A percentile compares a stretch with the other conserved stretches of the same genome.
phyloP scores from a whole-genome alignment of 371 early-diverging fungal genomes.

The Mucor piriformis region DNA sequence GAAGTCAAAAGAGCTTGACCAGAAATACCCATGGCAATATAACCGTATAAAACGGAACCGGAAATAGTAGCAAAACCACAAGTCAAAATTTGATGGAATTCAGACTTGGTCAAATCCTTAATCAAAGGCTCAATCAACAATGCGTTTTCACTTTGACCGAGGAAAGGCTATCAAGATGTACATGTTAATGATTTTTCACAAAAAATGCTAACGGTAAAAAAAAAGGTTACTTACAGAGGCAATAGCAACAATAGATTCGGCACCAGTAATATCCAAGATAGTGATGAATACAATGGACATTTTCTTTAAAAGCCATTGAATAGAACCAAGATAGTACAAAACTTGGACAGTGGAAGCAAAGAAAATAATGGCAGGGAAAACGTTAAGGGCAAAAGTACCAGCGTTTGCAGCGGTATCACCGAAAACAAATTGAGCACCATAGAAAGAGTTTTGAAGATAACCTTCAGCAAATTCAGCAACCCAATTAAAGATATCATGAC shows the following conservation, averaged over 20 bases:
- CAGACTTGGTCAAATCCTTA: constrained; percentile 78
- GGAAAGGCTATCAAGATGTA: constrained; percentile 50
- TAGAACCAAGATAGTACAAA: constrained; percentile 78
- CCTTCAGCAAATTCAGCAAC: constrained; percentile 59
- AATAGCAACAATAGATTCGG: constrained; percentile 83
- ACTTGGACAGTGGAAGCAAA: constrained; percentile 83
- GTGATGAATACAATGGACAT: constrained; percentile 68
- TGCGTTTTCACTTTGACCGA: constrained; percentile 83
- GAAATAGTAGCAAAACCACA: constrained; percentile 87
- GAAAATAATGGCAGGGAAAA: constrained; percentile 83
- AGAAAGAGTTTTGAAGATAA: constrained; percentile 64
- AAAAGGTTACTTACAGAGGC: constrained; percentile 54
- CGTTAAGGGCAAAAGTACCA: constrained; percentile 60
- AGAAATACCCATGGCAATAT: constrained; percentile 64
- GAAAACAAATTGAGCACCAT: constrained; percentile 72
- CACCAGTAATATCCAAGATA: constrained; percentile 78
- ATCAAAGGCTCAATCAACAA: constrained; percentile 79
- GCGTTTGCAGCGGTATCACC: constrained; percentile 46
- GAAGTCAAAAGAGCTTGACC: constrained; percentile 70
- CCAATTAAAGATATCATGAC: constrained; percentile 74
- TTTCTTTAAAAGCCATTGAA: constrained; percentile 78
- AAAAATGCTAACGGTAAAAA: background rate
- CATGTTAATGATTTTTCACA: background rate
- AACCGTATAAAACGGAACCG: constrained; percentile 78
- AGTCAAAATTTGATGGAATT: constrained; percentile 83